A percentile compares a stretch with the other conserved stretches of the same genome.
These are phyloP conservation scores for Phytopythium chamaehyphon DNA, from an alignment of 352 stramenopile species.

Conservation along the genomic window DNA sequence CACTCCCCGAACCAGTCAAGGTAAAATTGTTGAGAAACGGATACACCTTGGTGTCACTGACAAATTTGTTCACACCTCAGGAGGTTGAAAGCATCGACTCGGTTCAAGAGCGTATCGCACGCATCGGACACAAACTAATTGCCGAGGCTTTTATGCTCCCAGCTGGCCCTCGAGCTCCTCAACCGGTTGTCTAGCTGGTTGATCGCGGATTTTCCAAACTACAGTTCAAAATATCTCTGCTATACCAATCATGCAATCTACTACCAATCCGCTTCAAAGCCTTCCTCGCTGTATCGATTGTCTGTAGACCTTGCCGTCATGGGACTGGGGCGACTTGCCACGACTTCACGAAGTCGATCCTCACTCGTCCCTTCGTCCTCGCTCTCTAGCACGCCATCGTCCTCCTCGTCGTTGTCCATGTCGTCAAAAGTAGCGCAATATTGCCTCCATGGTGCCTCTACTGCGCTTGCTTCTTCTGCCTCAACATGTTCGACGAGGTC, in stretches of 20 bases:
- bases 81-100: slow-evolving; percentile 7
- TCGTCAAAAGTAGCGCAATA: slow-evolving; percentile 6
- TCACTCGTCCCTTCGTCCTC: neutral
- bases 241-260: neutral
- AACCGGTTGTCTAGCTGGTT: neutral
- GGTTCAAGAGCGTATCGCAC: slow-evolving; percentile 55
- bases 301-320: slow-evolving; percentile 6
- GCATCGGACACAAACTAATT: slow-evolving; percentile 70
- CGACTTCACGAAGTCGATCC: too few relatives aligned
- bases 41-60: neutral
- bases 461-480: slow-evolving; percentile 2
- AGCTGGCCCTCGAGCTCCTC: neutral
- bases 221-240: too few relatives aligned
- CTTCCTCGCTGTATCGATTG: slow-evolving; percentile 48
- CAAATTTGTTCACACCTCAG: too few relatives aligned
- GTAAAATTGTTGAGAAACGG: neutral
- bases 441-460: slow-evolving; percentile 1
- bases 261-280: slow-evolving; percentile 50
- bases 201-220: too few relatives aligned
- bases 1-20: neutral
- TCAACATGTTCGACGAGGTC: slow-evolving; percentile 5
- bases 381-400: slow-evolving; percentile 9
- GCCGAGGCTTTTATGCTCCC: slow-evolving; percentile 46
- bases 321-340: slow-evolving; percentile 5
- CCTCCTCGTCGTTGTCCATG: neutral